Base-by-base conservation (phyloP, 148 eudicot genomes). In the Mesembryanthemum crystallinum region DNA sequence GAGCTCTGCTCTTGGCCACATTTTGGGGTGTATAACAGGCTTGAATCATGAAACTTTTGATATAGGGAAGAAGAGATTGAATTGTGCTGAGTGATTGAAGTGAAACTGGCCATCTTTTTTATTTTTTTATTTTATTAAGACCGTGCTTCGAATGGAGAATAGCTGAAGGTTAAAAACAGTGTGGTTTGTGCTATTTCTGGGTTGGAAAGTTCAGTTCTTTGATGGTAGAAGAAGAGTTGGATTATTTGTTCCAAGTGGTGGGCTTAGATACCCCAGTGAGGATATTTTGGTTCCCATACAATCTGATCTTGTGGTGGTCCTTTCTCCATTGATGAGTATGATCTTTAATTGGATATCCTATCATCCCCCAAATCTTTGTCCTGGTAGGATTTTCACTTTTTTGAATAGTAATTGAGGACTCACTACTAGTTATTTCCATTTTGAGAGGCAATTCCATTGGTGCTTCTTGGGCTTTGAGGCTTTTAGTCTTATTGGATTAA, bases 21-120 rank as follows among this genome's bases (percentile, higher is more conserved):
- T 73, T 71, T 84, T 51, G 70, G 75, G 74, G 76, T 61, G 35
- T 73, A 74, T 43, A 71, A 51, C 64, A 78, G 72, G 72, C 23
- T 47, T 6, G 73, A 68, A 14, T 82, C 81, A 18, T 81, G 84
- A 57, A 85, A 76, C 9, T 73, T 87, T 0, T 79, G 85, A 75
- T 74, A 78, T 13, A 83, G 55, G 55, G 82, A 67, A 77, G 85
- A 89, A 64, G 92, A 85, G 27, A 84, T 83, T 45, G 90, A 80
- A 71, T 84, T 87, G 72, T 87, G 88, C 37, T 90, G 81, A 5
- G 88, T 88, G 27, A 88, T 78, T 32, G 90, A 83, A 79, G 92
- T 86, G 25, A 89, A 79, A 71, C 91, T 73, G 42, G 87, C 85
- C 90, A 90, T 87, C 51, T 42, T 83, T 67, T 9, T 65, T 52